Evolutionary conservation across 2,329 filamentous ascomycete species (phyloP), one percentile per base, ranked within the genome.

Genomic region (Beauveria brongniartii): DNA sequence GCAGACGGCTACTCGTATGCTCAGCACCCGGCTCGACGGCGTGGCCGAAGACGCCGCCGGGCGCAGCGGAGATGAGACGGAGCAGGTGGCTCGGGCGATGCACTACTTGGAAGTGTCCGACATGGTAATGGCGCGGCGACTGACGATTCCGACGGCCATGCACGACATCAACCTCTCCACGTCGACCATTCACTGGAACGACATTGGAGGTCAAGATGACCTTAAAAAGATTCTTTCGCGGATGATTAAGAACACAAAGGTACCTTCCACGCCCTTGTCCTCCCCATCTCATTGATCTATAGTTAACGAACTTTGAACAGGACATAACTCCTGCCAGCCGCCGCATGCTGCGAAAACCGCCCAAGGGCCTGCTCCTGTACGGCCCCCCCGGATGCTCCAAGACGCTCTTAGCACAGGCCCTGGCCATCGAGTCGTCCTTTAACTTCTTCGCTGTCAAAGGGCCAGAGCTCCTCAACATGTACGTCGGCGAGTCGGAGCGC

Each of bases 381-480:
- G 93, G 93, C 0, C 93, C 93, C 0, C 93, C 93, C 0, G 93
- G 93, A 3, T 97, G 93, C 75, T 95, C 92, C 65, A 97, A 97
- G 75, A 97, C 93, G 0, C 84, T 97, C 71, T 91, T 87, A 0
- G 93, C 93, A 0, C 92, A 96, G 71, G 93, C 93, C 30, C 84
- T 96, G 67, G 93, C 93, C 18, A 96, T 91, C 7, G 92, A 95
- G 72, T 91, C 90, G 34, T 89, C 89, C 4, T 87, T 95, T 74
- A 97, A 97, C 72, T 97, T 97, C 78, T 87, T 97, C 70, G 89
- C 92, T 9, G 90, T 97, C 65, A 96, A 97, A 75, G 93, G 92
- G 28, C 91, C 91, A 41, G 93, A 97, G 74, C 83, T 97, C 14
- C 86, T 96, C 63, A 95, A 92, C 75, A 96, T 96, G 90, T 97